These are phyloP conservation scores for Achlya hypogyna DNA, from an alignment of 352 stramenopile genomes.

Conservation along the genomic window DNA sequence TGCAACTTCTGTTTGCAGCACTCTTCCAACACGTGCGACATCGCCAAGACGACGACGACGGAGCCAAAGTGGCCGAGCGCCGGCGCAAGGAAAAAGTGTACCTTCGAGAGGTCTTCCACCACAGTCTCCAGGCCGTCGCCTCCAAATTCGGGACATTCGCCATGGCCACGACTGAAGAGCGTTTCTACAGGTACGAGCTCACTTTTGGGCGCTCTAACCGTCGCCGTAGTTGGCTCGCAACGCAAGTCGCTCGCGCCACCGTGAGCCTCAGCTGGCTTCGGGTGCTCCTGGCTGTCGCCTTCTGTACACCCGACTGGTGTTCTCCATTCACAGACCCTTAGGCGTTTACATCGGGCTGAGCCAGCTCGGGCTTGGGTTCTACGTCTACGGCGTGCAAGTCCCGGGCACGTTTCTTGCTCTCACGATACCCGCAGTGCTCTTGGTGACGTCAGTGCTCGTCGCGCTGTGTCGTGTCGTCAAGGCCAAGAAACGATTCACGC, in stretches of 20 bases:
- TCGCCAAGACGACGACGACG: slow-evolving; percentile 49
- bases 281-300: neutral
- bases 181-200: slow-evolving; percentile 44
- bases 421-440: neutral
- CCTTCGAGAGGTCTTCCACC: slow-evolving; percentile 12
- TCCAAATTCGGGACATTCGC: neutral
- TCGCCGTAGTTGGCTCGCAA: slow-evolving; percentile 8
- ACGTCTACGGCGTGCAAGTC: slow-evolving; percentile 10
- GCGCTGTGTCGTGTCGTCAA: neutral
- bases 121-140: slow-evolving; percentile 11
- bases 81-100: slow-evolving; percentile 74
- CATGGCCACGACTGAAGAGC: slow-evolving; percentile 54
- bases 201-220: neutral
- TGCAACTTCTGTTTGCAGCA: slow-evolving; percentile 27
- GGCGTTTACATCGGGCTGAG: slow-evolving; percentile 15
- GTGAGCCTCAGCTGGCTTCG: slow-evolving; percentile 5
- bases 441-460: neutral
- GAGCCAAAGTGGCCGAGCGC: slow-evolving; percentile 38
- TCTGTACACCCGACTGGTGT: neutral
- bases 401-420: neutral
- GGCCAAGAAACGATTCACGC: neutral
- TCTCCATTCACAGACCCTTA: neutral
- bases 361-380: slow-evolving; percentile 15
- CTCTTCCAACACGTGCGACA: slow-evolving; percentile 57
- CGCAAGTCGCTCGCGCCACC: neutral